phyloP scores from a whole-genome alignment of 2,329 filamentous ascomycete species.

The Orbilia ellipsospora region DNA sequence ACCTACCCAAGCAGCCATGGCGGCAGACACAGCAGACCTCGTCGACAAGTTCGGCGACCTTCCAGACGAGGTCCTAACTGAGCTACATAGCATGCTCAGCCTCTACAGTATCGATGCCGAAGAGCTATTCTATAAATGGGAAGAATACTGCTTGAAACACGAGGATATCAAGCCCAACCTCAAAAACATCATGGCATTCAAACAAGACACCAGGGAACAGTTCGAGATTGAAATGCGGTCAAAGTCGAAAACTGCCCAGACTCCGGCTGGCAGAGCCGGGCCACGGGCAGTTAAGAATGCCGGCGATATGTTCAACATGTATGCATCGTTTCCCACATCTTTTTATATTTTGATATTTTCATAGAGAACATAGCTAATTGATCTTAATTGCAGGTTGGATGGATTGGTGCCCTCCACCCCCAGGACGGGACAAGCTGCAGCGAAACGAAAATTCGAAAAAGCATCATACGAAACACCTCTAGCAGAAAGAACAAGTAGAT shows the following conservation, averaged over 20 bases:
- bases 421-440: constrained; percentile 60
- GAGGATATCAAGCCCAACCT: constrained; percentile 79
- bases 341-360: neutral
- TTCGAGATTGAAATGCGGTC: constrained; percentile 80
- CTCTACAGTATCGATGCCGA: constrained; percentile 83
- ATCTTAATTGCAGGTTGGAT: constrained; percentile 68
- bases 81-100: constrained; percentile 86
- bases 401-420: constrained; percentile 75
- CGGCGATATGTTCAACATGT: constrained; percentile 86
- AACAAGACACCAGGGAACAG: constrained; percentile 84
- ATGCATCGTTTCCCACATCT: constrained; percentile 58
- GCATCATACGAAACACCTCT: constrained; percentile 65
- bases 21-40: constrained; percentile 71
- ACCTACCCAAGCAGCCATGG: constrained; percentile 57
- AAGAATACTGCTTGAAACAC: constrained; percentile 89
- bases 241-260: constrained; percentile 69
- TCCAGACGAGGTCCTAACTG: constrained; percentile 79
- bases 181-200: constrained; percentile 79
- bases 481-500: constrained; percentile 63
- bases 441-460: constrained; percentile 63
- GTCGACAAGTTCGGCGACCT: constrained; percentile 70
- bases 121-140: constrained; percentile 98
- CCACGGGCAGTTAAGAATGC: constrained; percentile 69
- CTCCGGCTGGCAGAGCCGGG: constrained; percentile 69
- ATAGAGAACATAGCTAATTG: constrained; percentile 10